phyloP scores from a whole-genome alignment of 495 filamentous ascomycete genomes.

The Podospora australis region DNA sequence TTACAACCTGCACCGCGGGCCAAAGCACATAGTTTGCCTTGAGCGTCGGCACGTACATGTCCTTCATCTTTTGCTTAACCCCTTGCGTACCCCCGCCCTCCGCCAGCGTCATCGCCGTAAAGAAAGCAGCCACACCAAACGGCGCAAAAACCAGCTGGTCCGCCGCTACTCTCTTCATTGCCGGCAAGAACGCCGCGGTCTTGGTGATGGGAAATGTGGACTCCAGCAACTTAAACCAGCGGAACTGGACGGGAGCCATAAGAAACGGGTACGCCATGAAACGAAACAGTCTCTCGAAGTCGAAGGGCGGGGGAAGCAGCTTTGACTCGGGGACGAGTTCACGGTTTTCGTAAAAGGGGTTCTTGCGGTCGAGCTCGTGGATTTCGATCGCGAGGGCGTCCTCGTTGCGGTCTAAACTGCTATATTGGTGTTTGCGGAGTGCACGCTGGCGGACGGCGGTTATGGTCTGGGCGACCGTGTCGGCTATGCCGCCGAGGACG shows the following conservation, averaged over 20 bases:
- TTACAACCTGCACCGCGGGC: slow-evolving; percentile 94
- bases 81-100: slow-evolving; percentile 85
- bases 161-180: slow-evolving; percentile 80
- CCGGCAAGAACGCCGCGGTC: slow-evolving; percentile 62
- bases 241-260: slow-evolving; percentile 94
- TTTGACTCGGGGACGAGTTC: slow-evolving; percentile 63
- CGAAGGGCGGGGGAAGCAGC: slow-evolving; percentile 71
- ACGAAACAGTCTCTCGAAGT: slow-evolving; percentile 84
- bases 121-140: slow-evolving; percentile 83
- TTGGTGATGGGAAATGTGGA: slow-evolving; percentile 78
- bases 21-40: slow-evolving; percentile 96
- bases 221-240: slow-evolving; percentile 91
- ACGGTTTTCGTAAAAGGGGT: slow-evolving; percentile 55
- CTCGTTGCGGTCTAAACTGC: slow-evolving; percentile 42
- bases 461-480: slow-evolving; percentile 91
- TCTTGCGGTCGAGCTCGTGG: slow-evolving; percentile 80
- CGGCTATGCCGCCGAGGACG: slow-evolving; percentile 74
- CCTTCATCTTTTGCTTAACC: slow-evolving; percentile 76
- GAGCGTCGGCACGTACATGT: slow-evolving; percentile 87
- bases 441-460: slow-evolving; percentile 71
- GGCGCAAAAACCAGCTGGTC: slow-evolving; percentile 97
- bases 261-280: slow-evolving; percentile 97
- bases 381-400: slow-evolving; percentile 84
- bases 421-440: slow-evolving; percentile 46
- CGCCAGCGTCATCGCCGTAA: slow-evolving; percentile 92